These are phyloP conservation scores for Fusarium sororula DNA, from an alignment of 2,329 filamentous ascomycete species.

Conservation along the genomic window DNA sequence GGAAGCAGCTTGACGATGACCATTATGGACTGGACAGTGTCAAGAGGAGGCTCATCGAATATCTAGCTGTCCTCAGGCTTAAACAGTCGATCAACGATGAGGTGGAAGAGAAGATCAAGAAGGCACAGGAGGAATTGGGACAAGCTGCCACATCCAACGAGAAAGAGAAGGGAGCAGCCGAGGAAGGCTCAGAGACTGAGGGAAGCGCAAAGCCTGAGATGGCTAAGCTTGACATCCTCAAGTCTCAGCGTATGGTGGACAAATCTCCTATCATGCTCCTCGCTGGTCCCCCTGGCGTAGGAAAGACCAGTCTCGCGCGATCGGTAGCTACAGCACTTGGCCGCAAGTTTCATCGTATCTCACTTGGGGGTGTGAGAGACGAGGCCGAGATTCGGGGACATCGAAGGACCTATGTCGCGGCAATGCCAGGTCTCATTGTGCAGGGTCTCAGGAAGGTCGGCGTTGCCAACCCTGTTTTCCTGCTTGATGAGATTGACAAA, in stretches of 20 bases:
- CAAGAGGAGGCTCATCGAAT: conserved; percentile 95
- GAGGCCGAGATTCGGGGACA: conserved; percentile 98
- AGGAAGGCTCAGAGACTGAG: conserved; percentile 36
- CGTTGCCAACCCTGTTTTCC: conserved; percentile 92
- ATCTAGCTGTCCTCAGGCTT: conserved; percentile 92
- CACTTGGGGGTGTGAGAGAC: conserved; percentile 92
- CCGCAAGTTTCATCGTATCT: conserved; percentile 96
- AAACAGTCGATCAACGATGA: conserved; percentile 91
- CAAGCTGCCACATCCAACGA: conserved; percentile 42
- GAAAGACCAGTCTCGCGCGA: conserved; percentile 94
- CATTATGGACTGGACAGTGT: conserved; percentile 97
- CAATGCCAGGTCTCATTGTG: conserved; percentile 97
- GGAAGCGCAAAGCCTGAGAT: conserved; percentile 49
- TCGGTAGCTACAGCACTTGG: conserved; percentile 92
- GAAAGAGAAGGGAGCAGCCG: conserved; percentile 29
- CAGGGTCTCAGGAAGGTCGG: conserved; percentile 95
- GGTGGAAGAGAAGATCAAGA: conserved; percentile 79
- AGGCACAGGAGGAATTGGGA: conserved; percentile 67
- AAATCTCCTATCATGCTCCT: conserved; percentile 96
- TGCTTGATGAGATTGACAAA: conserved; percentile 98
- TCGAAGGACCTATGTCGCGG: conserved; percentile 93
- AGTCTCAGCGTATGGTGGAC: conserved; percentile 86
- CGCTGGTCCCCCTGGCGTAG: conserved; percentile 91
- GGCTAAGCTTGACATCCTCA: conserved; percentile 78
- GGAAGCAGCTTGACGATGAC: conserved; percentile 92